These are phyloP conservation scores for Apiospora arundinis DNA, from an alignment of 2,329 filamentous ascomycete species.

Conservation along the genomic window DNA sequence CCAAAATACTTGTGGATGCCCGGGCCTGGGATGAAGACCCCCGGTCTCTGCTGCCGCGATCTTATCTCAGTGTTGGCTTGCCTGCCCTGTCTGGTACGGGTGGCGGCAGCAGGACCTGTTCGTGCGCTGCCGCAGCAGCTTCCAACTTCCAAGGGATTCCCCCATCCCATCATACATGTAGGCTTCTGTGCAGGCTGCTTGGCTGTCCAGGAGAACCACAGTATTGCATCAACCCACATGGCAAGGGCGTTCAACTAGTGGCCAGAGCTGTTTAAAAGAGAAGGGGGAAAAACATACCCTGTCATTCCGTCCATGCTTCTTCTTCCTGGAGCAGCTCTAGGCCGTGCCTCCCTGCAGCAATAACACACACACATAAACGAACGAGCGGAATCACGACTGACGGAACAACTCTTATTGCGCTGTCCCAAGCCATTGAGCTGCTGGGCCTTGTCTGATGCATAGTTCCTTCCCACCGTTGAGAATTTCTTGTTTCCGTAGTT, in stretches of 20 bases:
- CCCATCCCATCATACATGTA: neutral
- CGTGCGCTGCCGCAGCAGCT: slow-evolving; percentile 4
- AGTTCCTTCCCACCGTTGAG: slow-evolving; percentile 6
- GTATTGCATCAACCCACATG: slow-evolving; percentile 20
- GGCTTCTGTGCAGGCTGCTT: neutral
- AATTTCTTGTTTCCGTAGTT: slow-evolving; percentile 15
- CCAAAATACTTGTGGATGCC: slow-evolving; percentile 20
- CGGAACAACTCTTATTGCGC: slow-evolving; percentile 22
- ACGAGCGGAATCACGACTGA: neutral
- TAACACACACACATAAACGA: neutral
- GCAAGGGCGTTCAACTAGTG: slow-evolving; percentile 8
- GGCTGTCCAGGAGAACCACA: neutral
- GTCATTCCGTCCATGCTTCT: slow-evolving; percentile 3
- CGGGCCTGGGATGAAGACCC: slow-evolving; percentile 10
- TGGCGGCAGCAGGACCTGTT: slow-evolving; percentile 22
- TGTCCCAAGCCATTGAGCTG: slow-evolving; percentile 6
- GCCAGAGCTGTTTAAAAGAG: neutral
- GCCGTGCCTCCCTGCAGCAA: slow-evolving; percentile 14
- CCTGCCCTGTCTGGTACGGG: neutral
- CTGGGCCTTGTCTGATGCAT: slow-evolving; percentile 1
- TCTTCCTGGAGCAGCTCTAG: slow-evolving; percentile 2
- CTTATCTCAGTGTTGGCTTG: slow-evolving; percentile 18
- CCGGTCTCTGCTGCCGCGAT: slow-evolving; percentile 20
- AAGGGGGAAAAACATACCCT: neutral
- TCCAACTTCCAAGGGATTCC: neutral